Evolutionary conservation across 345 rosid genomes (phyloP).

Genomic region (Isatis tinctoria): DNA sequence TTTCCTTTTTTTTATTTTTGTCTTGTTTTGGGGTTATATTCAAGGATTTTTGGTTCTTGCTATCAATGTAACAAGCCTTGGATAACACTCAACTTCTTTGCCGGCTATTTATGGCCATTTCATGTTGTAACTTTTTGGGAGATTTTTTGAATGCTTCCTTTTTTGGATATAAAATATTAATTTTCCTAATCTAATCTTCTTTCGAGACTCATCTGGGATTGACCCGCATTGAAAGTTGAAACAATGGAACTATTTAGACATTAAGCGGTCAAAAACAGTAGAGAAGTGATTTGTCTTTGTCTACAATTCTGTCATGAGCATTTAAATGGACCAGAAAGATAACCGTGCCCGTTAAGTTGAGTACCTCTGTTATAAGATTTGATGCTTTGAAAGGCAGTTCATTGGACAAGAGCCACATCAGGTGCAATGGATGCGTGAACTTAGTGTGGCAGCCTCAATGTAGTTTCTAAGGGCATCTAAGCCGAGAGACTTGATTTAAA

Average conservation of each 20-base stretch:
- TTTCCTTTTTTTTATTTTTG: background rate
- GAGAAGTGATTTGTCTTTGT: background rate
- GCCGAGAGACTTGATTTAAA: too few relatives aligned
- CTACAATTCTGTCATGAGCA: background rate
- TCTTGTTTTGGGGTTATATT: conserved; percentile 8
- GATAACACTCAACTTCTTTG: conserved; percentile 21
- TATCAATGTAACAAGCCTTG: conserved; percentile 33
- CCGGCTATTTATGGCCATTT: conserved; percentile 21
- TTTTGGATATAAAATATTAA: conserved; percentile 19
- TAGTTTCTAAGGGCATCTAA: too few relatives aligned
- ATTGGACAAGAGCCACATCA: too few relatives aligned
- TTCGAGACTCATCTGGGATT: background rate
- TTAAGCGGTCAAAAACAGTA: background rate
- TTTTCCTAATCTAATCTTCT: background rate
- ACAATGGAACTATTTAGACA: background rate
- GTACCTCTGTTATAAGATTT: background rate
- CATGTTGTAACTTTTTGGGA: conserved; percentile 22
- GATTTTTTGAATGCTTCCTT: conserved; percentile 10
- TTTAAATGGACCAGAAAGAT: background rate
- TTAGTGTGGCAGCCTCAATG: too few relatives aligned
- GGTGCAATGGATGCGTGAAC: too few relatives aligned
- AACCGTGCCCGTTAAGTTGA: background rate
- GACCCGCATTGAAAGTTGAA: background rate
- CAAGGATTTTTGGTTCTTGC: conserved; percentile 33
- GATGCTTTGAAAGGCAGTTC: background rate